These are phyloP conservation scores for Blastocystis sp. DNA, from an alignment of 352 stramenopile species.

Conservation along the genomic window DNA sequence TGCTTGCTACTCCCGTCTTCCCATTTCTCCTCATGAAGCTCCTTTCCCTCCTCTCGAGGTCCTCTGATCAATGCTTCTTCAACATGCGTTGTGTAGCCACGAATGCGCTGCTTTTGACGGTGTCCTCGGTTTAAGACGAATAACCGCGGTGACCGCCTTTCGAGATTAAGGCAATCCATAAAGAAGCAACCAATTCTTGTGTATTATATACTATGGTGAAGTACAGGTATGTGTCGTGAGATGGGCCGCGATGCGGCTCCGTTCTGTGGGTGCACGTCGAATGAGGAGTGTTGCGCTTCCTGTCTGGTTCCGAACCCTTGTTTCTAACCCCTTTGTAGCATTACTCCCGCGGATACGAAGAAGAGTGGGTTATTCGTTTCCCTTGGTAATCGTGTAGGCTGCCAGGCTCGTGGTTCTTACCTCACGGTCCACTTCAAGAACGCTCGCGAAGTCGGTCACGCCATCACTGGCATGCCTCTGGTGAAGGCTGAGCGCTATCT, in stretches of 20 bases:
- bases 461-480: constrained; percentile 74
- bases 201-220: constrained; percentile 23
- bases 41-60: no score
- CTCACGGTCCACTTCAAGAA: constrained; percentile 86
- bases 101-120: no score
- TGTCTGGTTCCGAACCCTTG: not conserved
- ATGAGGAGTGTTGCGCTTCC: not conserved
- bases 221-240: constrained; percentile 21
- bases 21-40: no score
- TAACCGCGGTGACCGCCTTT: not conserved
- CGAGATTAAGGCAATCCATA: not conserved
- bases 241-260: not conserved
- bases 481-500: no score
- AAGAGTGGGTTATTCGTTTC: constrained; percentile 18
- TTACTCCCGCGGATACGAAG: constrained; percentile 13
- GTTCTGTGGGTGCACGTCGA: not conserved
- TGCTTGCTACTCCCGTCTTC: no score
- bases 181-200: not conserved
- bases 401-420: constrained; percentile 81
- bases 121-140: not conserved
- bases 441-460: constrained; percentile 83
- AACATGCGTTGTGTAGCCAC: no score
- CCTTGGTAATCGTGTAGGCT: constrained; percentile 1
- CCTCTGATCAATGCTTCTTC: no score
- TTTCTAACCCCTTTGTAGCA: constrained; percentile 1